Conservation (phyloP, 2,329 filamentous ascomycete genomes). For the Penicillium capsulatum region DNA sequence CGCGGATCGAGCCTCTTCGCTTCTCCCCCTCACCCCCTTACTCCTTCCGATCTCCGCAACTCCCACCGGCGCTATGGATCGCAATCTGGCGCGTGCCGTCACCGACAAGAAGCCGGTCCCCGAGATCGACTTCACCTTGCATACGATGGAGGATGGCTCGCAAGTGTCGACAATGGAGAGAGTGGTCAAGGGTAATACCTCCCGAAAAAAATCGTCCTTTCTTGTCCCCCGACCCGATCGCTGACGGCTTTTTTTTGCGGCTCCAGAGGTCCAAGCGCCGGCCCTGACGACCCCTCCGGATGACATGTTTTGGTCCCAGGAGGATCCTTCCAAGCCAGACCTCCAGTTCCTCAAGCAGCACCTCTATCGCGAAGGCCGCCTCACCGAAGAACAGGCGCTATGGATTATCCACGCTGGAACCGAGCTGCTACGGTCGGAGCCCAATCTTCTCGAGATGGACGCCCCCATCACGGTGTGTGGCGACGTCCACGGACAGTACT, state of each 20-base stretch:
- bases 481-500: constrained; percentile 98
- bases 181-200: constrained; percentile 91
- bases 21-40: constrained; percentile 9
- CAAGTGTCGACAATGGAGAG: constrained; percentile 94
- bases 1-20: neutral
- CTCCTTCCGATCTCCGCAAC: constrained; percentile 6
- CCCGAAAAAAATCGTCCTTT: neutral
- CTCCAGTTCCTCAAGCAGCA: constrained; percentile 95
- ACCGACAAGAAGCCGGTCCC: constrained; percentile 91
- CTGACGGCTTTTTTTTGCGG: constrained; percentile 17
- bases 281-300: constrained; percentile 89
- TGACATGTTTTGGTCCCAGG: constrained; percentile 88
- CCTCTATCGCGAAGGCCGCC: constrained; percentile 92
- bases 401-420: constrained; percentile 90
- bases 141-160: constrained; percentile 95
- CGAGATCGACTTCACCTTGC: constrained; percentile 97
- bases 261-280: constrained; percentile 88
- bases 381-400: constrained; percentile 95
- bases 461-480: constrained; percentile 98
- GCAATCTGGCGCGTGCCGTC: constrained; percentile 74
- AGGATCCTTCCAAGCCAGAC: constrained; percentile 82
- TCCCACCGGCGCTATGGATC: constrained; percentile 36
- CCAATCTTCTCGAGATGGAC: constrained; percentile 98
- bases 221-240: constrained; percentile 2
- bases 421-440: constrained; percentile 81